phyloP scores from a whole-genome alignment of 768 basidiomycete genomes.

The Russula foetens region DNA sequence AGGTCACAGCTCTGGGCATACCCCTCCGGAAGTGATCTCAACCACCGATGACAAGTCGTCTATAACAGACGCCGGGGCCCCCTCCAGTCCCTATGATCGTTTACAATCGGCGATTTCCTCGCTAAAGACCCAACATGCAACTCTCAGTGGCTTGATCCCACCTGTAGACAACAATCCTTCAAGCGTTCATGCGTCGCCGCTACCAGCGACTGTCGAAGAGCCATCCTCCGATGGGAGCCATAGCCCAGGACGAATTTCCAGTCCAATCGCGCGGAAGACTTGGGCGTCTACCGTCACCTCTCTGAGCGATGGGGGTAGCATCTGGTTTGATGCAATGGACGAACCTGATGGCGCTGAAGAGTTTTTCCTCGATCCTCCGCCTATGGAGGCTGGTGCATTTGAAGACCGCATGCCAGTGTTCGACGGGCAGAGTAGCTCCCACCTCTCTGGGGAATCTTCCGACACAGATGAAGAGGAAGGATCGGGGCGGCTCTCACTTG shows the following conservation, averaged over 20 bases:
- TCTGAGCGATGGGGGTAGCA: constrained; percentile 27
- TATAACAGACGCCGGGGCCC: neutral
- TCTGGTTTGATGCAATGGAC: constrained; percentile 77
- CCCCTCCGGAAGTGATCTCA: neutral
- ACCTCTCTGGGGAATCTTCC: constrained; percentile 47
- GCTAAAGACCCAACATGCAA: constrained; percentile 53
- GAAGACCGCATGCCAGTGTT: constrained; percentile 30
- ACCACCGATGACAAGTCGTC: constrained; percentile 12
- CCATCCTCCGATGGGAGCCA: constrained; percentile 29
- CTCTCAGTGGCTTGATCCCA: constrained; percentile 34
- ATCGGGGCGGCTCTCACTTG: constrained; percentile 12
- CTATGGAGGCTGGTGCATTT: constrained; percentile 21
- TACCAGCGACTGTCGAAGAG: constrained; percentile 44
- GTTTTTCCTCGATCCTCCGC: constrained; percentile 41
- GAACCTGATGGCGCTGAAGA: constrained; percentile 56
- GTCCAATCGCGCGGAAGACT: constrained; percentile 13
- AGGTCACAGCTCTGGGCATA: constrained; percentile 6
- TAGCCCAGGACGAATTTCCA: constrained; percentile 17
- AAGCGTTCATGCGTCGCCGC: constrained; percentile 25
- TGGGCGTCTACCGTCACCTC: constrained; percentile 24
- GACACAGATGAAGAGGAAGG: constrained; percentile 38
- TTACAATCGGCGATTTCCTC: constrained; percentile 40
- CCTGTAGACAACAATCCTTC: constrained; percentile 23
- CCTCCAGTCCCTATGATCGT: constrained; percentile 31
- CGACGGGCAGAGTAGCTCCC: constrained; percentile 35